phyloP scores from a whole-genome alignment of 1,139 yeast species.

The Yamadazyma kanchanaburiensis region DNA sequence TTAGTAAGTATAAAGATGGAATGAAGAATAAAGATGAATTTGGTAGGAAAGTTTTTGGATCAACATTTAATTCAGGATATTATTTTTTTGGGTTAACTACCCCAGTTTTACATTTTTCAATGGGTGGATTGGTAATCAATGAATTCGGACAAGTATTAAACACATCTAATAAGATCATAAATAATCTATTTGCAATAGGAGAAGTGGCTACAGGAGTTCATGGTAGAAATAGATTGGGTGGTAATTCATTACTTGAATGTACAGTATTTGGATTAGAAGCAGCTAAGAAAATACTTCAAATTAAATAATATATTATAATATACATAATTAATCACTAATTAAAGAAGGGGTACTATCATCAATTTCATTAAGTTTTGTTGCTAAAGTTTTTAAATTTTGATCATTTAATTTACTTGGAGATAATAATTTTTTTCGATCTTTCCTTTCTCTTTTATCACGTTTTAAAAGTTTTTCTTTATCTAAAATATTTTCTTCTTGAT shows the following conservation, averaged over 20 bases:
- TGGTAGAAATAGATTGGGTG: conserved; percentile 37
- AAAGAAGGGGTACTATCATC: conserved; percentile 8
- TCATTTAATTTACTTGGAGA: conserved; percentile 23
- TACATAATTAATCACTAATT: conserved; percentile 3
- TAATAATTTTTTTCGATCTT: conserved; percentile 29
- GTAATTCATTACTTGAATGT: conserved; percentile 37
- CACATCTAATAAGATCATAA: conserved; percentile 14
- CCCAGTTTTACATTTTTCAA: conserved; percentile 37
- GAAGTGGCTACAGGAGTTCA: conserved; percentile 41
- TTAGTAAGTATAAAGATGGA: conserved; percentile 12
- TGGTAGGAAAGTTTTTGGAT: conserved; percentile 22
- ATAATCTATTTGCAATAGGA: conserved; percentile 33
- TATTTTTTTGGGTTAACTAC: conserved; percentile 33
- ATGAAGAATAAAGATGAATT: conserved; percentile 15
- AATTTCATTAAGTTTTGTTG: conserved; percentile 9
- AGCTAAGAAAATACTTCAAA: conserved; percentile 5
- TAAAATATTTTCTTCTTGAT: conserved; percentile 11
- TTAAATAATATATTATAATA: neutral
- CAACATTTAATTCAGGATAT: conserved; percentile 10
- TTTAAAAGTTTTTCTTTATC: conserved; percentile 27
- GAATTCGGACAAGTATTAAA: conserved; percentile 22
- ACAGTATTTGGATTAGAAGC: conserved; percentile 34
- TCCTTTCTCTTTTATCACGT: conserved; percentile 36
- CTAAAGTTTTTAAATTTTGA: conserved; percentile 23
- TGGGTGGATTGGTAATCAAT: conserved; percentile 38